Evolutionary conservation across 73 alveolate species (phyloP).

Genomic region (Symbiodinium pilosum): DNA sequence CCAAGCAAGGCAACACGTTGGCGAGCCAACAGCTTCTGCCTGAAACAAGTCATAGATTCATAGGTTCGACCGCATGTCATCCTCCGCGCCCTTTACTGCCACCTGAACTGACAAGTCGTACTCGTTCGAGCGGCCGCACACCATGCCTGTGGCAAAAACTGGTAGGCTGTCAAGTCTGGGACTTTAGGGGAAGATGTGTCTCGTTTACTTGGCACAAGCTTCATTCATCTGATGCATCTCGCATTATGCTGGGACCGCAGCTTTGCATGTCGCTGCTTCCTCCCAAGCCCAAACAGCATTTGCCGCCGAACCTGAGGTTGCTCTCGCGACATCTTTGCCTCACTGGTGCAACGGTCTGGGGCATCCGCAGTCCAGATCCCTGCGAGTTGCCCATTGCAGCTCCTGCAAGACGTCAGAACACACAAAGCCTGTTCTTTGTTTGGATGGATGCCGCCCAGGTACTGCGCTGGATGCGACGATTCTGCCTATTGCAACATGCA

Average conservation of each 20-base stretch:
- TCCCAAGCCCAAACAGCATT: not conserved
- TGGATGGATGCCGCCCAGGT: not conserved
- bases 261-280: slow-evolving; percentile 1
- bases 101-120: not conserved
- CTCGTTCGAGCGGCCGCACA: slow-evolving; percentile 14
- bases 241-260: not conserved
- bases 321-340: too few species aligned
- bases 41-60: not conserved
- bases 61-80: not conserved
- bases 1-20: slow-evolving; percentile 55
- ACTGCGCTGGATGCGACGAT: not conserved
- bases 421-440: too few species aligned
- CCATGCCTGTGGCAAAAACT: not conserved
- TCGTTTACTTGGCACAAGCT: too few species aligned
- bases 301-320: slow-evolving; percentile 18
- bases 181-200: too few species aligned
- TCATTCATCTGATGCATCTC: too few species aligned
- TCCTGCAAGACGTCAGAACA: too few species aligned
- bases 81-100: too few species aligned
- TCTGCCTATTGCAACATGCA: not conserved
- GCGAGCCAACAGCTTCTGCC: slow-evolving; percentile 33
- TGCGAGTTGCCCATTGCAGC: slow-evolving; percentile 14
- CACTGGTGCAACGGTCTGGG: too few species aligned
- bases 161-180: too few species aligned
- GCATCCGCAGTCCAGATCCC: not conserved